phyloP scores from a whole-genome alignment of 139 green algal species.

The Pleodorina starrii region DNA sequence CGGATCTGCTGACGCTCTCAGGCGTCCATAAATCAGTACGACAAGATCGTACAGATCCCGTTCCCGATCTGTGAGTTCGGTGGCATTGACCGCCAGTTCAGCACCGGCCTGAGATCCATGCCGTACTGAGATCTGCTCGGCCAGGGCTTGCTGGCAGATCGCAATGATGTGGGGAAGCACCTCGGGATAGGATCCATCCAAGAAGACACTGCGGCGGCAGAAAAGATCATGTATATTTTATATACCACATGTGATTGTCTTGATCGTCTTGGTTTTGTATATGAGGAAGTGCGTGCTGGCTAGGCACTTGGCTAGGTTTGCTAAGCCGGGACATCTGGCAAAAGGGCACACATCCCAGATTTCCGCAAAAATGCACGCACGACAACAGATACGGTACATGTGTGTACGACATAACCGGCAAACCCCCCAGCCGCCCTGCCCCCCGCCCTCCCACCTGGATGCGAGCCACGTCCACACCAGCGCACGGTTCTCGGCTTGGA shows the following conservation, averaged over 20 bases:
- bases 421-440: no score
- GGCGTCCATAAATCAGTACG: not conserved
- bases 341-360: no score
- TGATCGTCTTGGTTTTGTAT: no score
- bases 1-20: not conserved
- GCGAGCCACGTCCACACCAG: slow-evolving; percentile 21
- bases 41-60: slow-evolving; percentile 3
- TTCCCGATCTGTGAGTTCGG: not conserved
- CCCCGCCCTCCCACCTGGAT: not conserved
- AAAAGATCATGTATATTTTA: no score
- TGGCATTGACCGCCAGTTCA: not conserved
- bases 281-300: no score
- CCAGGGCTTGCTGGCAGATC: not conserved
- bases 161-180: not conserved
- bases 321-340: no score
- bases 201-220: not conserved
- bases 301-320: no score
- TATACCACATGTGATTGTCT: no score
- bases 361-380: no score
- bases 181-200: not conserved
- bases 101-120: not conserved
- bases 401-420: no score
- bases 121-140: not conserved
- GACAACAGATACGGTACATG: no score
- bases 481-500: not conserved